Evolutionary conservation across 176 grass and related monocot species (phyloP), one percentile per base, ranked within the genome.

Genomic region (Urochloa ruziziensis): DNA sequence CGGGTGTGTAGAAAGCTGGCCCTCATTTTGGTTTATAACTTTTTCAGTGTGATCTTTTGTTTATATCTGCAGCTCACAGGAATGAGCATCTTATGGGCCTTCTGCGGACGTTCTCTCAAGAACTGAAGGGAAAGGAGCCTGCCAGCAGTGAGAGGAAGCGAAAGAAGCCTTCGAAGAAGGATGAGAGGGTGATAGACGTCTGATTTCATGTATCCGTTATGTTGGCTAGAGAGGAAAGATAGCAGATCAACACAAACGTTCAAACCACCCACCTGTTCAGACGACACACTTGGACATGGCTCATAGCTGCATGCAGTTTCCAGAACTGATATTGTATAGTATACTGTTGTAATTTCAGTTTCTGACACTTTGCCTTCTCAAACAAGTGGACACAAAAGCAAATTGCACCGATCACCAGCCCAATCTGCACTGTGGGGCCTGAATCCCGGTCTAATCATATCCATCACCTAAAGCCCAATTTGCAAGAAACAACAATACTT

Each of bases 111-210:
- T 92, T 95, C 83, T 89, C 89, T 76, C 85, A 87, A 81, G 80
- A 95, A 40, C 42, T 94, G 79, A 95, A 98, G 85, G 86, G 79
- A 32, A 92, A 98, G 61, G 87, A 94, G 42, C 87, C 84, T 33
- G 69, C 75, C 37, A 94, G 72, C 52, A 89, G 72, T 0, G 91
- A 91, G 75, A 89, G 69, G 86, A 98, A 95, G 91, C 90, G 89
- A 58, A 96, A 92, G 80, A 93, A 79, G 87, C 13, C 87, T 60
- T 92, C 77, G 0, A 94, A 89, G 83, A 94, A 86, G 74, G 82
- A 85, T 1, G 87, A 89, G 36, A 83, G 85, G 27, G 61, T 82
- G 47, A 70, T 51, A 21, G 61, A 75, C 6, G 67, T 79, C 51
- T 79, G 80, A 87, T 58, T 57, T 9, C 56, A 24, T 47, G 54